Conservation (phyloP, 164 flowering plant species). For the Magnolia officinalis region DNA sequence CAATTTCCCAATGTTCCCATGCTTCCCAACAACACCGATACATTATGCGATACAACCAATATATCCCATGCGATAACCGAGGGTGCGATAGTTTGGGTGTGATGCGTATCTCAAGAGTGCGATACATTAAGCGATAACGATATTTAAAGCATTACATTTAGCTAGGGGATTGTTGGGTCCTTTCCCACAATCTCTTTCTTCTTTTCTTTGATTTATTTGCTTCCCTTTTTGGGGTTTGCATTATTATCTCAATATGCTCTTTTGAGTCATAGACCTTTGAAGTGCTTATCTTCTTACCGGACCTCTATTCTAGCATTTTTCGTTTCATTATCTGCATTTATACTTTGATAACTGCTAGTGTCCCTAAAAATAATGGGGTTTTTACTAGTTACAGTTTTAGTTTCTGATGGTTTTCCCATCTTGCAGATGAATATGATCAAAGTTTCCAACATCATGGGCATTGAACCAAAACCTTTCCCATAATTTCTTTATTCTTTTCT, state of each 20-base stretch:
- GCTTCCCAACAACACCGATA: too few relatives aligned
- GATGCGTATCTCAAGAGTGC: too few relatives aligned
- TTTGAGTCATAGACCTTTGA: not conserved
- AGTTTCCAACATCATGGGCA: constrained; percentile 96
- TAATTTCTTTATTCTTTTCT: not conserved
- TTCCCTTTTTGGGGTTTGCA: not conserved
- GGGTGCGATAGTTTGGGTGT: too few relatives aligned
- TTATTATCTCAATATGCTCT: not conserved
- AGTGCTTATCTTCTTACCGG: not conserved
- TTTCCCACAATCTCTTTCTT: not conserved
- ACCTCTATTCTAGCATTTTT: not conserved
- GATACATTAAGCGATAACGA: not conserved
- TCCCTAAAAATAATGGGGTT: not conserved
- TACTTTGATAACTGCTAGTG: not conserved
- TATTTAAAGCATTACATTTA: not conserved
- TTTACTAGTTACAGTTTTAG: not conserved
- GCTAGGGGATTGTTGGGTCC: not conserved
- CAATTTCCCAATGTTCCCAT: too few relatives aligned
- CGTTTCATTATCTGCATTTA: not conserved
- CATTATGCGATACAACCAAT: too few relatives aligned
- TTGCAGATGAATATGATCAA: constrained; percentile 90
- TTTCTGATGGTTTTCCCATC: constrained; percentile 1
- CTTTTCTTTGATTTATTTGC: not conserved
- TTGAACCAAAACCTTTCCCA: constrained; percentile 83
- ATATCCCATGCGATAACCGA: too few relatives aligned